Conservation (phyloP, 768 basidiomycete species). For the Russula sp. region DNA sequence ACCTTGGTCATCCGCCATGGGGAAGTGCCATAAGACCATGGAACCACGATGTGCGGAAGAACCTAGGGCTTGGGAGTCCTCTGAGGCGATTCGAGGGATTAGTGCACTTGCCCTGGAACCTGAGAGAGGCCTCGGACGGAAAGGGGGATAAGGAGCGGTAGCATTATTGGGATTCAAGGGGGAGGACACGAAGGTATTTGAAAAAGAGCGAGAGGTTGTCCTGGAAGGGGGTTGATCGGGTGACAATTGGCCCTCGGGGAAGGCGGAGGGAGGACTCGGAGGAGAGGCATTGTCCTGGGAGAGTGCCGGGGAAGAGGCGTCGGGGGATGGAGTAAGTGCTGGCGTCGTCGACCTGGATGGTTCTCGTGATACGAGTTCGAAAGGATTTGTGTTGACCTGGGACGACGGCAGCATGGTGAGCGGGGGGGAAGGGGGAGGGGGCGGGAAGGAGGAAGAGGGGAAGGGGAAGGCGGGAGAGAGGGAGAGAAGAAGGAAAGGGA, state of each 20-base stretch:
- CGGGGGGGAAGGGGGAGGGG: neutral
- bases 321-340: conserved; percentile 8
- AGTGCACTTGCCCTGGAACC: conserved; percentile 41
- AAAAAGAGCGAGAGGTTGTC: conserved; percentile 35
- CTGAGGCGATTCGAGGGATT: conserved; percentile 46
- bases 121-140: conserved; percentile 40
- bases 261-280: neutral
- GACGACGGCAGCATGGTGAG: conserved; percentile 20
- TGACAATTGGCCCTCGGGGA: neutral
- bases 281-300: conserved; percentile 8
- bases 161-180: conserved; percentile 49
- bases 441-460: neutral
- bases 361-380: conserved; percentile 20
- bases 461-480: neutral
- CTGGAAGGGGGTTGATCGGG: conserved; percentile 9
- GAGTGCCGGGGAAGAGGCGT: neutral
- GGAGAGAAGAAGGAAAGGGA: neutral
- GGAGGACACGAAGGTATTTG: conserved; percentile 47
- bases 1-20: conserved; percentile 38
- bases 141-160: conserved; percentile 30
- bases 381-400: conserved; percentile 17
- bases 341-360: conserved; percentile 19
- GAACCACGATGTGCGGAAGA: conserved; percentile 45
- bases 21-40: conserved; percentile 67
- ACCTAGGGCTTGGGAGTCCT: conserved; percentile 45